phyloP scores from a whole-genome alignment of 2,329 filamentous ascomycete species.

The Aureobasidium uvarum region DNA sequence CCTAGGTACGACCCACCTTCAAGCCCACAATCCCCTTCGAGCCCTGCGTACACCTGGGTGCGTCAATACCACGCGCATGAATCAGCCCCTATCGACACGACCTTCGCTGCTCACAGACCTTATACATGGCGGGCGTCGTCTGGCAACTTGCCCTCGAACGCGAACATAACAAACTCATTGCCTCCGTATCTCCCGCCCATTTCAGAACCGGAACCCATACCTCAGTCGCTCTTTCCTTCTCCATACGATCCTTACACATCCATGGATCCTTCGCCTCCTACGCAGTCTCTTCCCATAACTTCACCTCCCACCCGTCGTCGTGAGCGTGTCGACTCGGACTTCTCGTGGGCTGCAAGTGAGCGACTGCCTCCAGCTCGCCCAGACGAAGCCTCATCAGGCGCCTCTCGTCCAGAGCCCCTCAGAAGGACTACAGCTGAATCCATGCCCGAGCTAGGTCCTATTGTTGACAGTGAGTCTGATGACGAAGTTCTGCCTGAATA shows the following conservation, averaged over 20 bases:
- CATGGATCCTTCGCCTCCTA: background rate
- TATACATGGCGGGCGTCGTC: background rate
- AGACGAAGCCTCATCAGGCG: background rate
- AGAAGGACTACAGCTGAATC: background rate
- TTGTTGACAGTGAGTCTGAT: background rate
- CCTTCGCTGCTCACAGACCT: background rate
- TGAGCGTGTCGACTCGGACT: background rate
- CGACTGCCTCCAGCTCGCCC: constrained; percentile 8
- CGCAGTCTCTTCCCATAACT: background rate
- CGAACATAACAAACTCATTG: background rate
- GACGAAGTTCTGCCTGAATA: constrained; percentile 15
- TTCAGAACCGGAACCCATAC: background rate
- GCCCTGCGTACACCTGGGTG: background rate
- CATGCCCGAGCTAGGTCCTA: background rate
- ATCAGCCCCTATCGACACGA: background rate
- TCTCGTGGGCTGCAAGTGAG: background rate
- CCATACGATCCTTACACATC: background rate
- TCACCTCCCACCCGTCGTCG: background rate
- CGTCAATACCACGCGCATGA: background rate
- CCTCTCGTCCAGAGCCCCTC: background rate
- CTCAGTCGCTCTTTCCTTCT: background rate
- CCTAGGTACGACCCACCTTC: background rate
- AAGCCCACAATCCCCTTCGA: background rate
- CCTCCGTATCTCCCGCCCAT: constrained; percentile 6
- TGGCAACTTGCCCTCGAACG: background rate